Base-by-base conservation (phyloP, 2,329 filamentous ascomycete species). In the Ceratocystis huliohia region DNA sequence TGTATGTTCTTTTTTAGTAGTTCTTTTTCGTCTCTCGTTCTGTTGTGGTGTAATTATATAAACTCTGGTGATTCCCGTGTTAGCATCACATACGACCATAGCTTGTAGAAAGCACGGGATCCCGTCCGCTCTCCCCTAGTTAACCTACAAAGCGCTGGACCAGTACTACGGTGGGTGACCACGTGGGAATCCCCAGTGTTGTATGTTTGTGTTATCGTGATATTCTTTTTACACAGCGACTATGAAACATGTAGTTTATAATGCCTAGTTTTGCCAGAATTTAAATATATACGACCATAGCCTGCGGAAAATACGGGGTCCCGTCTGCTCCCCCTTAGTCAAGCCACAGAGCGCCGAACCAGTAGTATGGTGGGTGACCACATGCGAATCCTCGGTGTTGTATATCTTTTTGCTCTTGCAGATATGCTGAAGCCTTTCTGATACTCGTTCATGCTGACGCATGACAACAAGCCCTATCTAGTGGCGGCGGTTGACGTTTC, bases 331-430 rank as follows among this genome's bases (percentile, higher is more conserved):
- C 61, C 61, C 61, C 37, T 20, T 63, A 63, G 61, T 63, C 44
- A 63, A 63, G 61, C 20, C 44, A 25, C 37, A 46, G 44, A 45
- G 61, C 61, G 61, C 20, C 37, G 37, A 22, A 63, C 61, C 20
- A 63, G 56, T 61, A 61, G n/a, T 61, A 61, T 37, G 56, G 56
- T 61, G 56, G 56, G 56, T 61, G 56, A 61, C 56, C 56, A 61
- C 56, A 37, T 61, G 56, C n/a, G 56, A 37, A 61, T 61, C 17
- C 56, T 37, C 7, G 46, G 46, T 50, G 46, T 50, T 53, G 48
- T 53, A 53, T 53, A 22, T 25, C 25, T 53, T n/a, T 53, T 53
- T 10, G 4, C 13, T 53, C 48, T 50, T 6, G 28, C 6, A 30
- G 28, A 30, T 30, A 30, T 30, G 1, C 7, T n/a, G 17, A 22